Percentiles rank a stretch among this genome's conserved stretches.
These are phyloP conservation scores for Sarcocystis neurona DNA, from an alignment of 169 alveolate genomes.

Conservation along the genomic window DNA sequence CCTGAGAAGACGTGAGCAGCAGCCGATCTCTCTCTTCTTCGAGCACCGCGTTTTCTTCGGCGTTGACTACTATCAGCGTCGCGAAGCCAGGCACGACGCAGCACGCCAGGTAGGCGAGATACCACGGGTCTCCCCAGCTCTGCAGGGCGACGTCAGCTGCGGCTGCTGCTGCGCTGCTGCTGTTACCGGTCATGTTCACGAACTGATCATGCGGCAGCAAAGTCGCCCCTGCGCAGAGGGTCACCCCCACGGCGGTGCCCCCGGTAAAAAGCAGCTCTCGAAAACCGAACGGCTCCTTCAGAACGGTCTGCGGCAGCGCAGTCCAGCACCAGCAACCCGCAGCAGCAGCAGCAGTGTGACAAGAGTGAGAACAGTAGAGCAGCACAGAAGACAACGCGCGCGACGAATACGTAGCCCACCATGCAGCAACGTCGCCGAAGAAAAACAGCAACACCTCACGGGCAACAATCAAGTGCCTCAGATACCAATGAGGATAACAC, in stretches of 20 bases:
- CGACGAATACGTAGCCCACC: too few relatives aligned
- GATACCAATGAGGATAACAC: too few relatives aligned
- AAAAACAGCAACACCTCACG: too few relatives aligned
- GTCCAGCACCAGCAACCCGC: background rate
- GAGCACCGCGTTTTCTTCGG: constrained; percentile 72
- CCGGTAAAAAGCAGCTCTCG: constrained; percentile 79
- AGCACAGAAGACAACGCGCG: too few relatives aligned
- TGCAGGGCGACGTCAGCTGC: constrained; percentile 69
- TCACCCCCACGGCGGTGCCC: constrained; percentile 80
- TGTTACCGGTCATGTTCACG: constrained; percentile 19
- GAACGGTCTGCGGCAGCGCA: constrained; percentile 43
- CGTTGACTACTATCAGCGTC: constrained; percentile 74
- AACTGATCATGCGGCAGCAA: constrained; percentile 68
- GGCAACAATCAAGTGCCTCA: too few relatives aligned
- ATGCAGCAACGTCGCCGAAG: too few relatives aligned
- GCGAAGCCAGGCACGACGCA: constrained; percentile 75
- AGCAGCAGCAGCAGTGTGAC: too few relatives aligned
- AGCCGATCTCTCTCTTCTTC: constrained; percentile 61
- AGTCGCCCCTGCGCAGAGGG: constrained; percentile 82
- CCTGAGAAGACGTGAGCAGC: background rate
- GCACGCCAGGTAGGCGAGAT: constrained; percentile 74
- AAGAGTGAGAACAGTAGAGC: too few relatives aligned
- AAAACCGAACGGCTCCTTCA: constrained; percentile 79
- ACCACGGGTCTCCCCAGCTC: constrained; percentile 84
- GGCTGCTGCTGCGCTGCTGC: constrained; percentile 39